Base-by-base conservation (phyloP, 2,329 filamentous ascomycete genomes). In the Verticillium albo-atrum region DNA sequence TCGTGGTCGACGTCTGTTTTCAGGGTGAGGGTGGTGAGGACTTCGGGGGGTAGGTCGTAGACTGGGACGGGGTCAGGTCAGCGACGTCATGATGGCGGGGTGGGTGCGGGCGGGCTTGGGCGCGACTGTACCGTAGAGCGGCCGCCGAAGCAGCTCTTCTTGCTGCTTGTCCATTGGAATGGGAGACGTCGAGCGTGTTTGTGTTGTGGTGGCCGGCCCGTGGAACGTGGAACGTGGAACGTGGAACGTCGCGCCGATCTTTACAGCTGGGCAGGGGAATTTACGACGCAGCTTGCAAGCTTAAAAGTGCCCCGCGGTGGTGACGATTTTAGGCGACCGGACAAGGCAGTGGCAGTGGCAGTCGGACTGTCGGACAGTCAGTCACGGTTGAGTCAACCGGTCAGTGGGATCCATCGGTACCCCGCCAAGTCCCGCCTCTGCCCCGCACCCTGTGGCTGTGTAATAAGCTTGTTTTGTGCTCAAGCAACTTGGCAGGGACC, bases 11-110 rank as follows among this genome's bases (percentile, higher is more conserved):
- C 58, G 54, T 75, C 72, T 37, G 68, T 59, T 58, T 77, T 76
- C 17, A 79, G 79, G 10, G 83, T 80, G 65, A 96, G 79, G 3
- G 86, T 89, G 57, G 81, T 78, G 35, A 96, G 79, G 54, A 96
- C 82, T 70, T 92, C 85, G 61, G 82, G 78, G 1, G 92, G 91
- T 26, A 97, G 83, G 72, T 96, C 89, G 74, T 93, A 97, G 60
- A 94, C 90, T 92, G 71, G n/a, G 59, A 64, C 56, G 60, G 32
- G 55, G 60, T 64, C 63, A 63, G 55, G 60, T 64, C 63, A 63
- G 63, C 63, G 51, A 55, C 54, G 50, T 61, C 54, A 35, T 23
- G 57, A 52, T 53, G 34, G 61, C 52, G 57, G 61, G 55, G 58
- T 58, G 17, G 26, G n/a, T 28, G 58, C 65, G 61, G 60, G 35